Evolutionary conservation across 2,329 filamentous ascomycete genomes (phyloP), one percentile per base, ranked within the genome.

Genomic region (Hymenoscyphus occultus): DNA sequence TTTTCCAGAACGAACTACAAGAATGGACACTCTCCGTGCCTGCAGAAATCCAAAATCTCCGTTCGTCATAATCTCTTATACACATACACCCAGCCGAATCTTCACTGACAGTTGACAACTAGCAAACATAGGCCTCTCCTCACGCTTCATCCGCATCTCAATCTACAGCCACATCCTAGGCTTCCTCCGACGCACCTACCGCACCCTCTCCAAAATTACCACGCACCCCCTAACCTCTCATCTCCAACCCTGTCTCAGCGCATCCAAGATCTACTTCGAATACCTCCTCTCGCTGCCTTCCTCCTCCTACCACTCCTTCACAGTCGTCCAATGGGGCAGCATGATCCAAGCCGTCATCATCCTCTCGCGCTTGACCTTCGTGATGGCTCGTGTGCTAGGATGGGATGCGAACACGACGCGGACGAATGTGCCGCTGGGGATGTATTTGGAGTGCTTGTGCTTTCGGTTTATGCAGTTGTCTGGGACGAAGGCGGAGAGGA

Each of bases 391-490:
- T 13, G 64, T 59, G 14, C 54, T 71, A 16, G 63, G 63, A 10
- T 74, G 73, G 73, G 68, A 71, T 51, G 56, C 66, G 0, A 64
- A 67, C 1, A 70, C 66, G 2, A 71, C 73, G 2, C 64, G 72
- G 10, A 59, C 68, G 39, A 70, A 68, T 35, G 57, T 74, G 1
- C 73, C 72, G 1, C 58, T 75, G 40, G 66, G 66, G 0, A 71
- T 74, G 68, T 75, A 74, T 64, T 66, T 75, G 6, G 73, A 75
- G 54, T 69, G 66, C 51, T 64, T 75, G 0, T 72, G 70, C 48
- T 75, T 69, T 51, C 64, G 73, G 2, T 69, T 74, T 40, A 13
- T n/a, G 35, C 35, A 31, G 32, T 54, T 61, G 12, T 58, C 35
- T 3, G 31, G 19, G 19, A 54, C 48, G 7, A 54, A 57, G 56